Evolutionary conservation across 768 basidiomycete genomes (phyloP), one percentile per base, ranked within the genome.

Genomic region (Rhodotorula toruloides): DNA sequence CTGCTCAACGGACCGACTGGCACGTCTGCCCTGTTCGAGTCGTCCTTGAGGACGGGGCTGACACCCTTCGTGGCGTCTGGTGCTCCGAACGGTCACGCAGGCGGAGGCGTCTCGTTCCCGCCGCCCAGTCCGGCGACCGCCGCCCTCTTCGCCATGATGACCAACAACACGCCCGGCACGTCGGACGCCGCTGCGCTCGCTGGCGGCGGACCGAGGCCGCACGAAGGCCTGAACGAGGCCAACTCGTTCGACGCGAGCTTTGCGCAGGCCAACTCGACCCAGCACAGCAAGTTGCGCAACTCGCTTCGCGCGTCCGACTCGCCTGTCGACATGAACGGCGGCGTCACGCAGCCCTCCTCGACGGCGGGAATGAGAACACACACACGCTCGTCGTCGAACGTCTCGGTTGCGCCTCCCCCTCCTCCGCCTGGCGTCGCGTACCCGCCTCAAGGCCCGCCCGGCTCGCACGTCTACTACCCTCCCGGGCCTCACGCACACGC

Each of bases 111-210:
- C 32, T 83, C 84, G 29, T 91, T 91, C 77, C 90, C 92, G 5
- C 84, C 90, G 7, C 85, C 87, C 0, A 86, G 87, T 46, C 92
- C 93, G 0, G 88, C 87, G 72, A 97, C 92, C 34, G 87, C 91
- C 16, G 91, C 92, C 11, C 90, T 97, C 78, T 84, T 97, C 61
- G 88, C 88, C 67, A 87, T 96, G 81, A 91, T 94, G 81, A 88
- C 87, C 73, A 88, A 86, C 75, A 73, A 68, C 68, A 73, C 63
- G 46, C 67, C 69, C 21, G 71, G 68, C 5, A 69, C 63, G 54
- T 63, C 65, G 0, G 70, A 67, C 42, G 48, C 66, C 3, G 36
- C 42, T 8, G 68, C 31, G 16, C 48, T 67, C 25, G 65, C 57
- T 1, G 69, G 65, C 1, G 70, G 65, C 14, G 70, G 65, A 7